A percentile compares a stretch with the other conserved stretches of the same genome.
phyloP scores from a whole-genome alignment of 345 rosid species.

The Pistacia vera region DNA sequence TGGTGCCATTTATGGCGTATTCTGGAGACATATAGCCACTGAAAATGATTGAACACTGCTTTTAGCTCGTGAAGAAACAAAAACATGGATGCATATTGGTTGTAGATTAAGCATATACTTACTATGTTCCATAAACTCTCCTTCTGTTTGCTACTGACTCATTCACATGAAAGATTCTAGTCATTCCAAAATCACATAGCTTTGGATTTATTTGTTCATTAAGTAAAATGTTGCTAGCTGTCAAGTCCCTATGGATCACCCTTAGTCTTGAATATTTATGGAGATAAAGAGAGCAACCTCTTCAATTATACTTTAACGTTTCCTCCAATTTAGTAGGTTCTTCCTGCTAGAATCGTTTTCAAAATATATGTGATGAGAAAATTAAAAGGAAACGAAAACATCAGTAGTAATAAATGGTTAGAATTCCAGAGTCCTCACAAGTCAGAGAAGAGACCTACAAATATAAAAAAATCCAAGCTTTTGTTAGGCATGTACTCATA shows the following conservation, averaged over 20 bases:
- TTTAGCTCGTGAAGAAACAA: neutral
- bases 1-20: neutral
- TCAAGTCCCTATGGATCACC: conserved; percentile 18
- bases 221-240: conserved; percentile 16
- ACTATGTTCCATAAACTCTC: conserved; percentile 23
- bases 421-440: neutral
- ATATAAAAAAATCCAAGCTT: conserved; percentile 8
- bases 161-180: conserved; percentile 3
- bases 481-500: conserved; percentile 4
- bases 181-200: conserved; percentile 9
- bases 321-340: conserved; percentile 10
- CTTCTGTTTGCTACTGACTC: conserved; percentile 4
- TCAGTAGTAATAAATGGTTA: neutral
- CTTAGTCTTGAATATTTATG: conserved; percentile 4
- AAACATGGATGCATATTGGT: neutral
- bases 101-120: neutral
- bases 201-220: conserved; percentile 11
- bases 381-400: neutral
- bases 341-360: neutral
- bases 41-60: neutral
- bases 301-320: conserved; percentile 14
- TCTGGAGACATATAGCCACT: conserved; percentile 22
- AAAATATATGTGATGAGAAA: neutral
- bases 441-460: neutral
- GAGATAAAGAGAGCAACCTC: conserved; percentile 13